Base-by-base conservation (phyloP, 305 asterid species). In the Stenogyne calaminthoides region DNA sequence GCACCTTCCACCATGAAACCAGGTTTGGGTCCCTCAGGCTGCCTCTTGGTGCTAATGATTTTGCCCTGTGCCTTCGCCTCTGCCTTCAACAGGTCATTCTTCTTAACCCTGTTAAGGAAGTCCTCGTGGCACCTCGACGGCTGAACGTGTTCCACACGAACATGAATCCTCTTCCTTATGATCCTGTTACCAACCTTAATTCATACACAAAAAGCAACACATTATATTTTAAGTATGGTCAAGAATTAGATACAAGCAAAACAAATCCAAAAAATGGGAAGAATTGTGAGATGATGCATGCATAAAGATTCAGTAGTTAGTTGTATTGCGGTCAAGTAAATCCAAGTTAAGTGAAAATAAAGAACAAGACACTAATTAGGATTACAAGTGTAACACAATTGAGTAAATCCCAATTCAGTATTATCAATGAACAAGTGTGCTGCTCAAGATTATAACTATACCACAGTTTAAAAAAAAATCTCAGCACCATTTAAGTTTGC, bases 1-100 rank as follows among this genome's bases (percentile, higher is more conserved):
- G 90, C 84, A 9, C 97, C 95, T 71, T 70, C 93, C 7, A 91
- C 97, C 97, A 91, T 84, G 73, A 89, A 91, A 6, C 97, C 96
- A 7, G 94, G 96, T 63, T 87, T 91, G 58, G 96, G 97, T 9
- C 92, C 92, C 60, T 73, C 76, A 0, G 97, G 97, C 79, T 84
- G 89, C 79, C 97, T 91, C 82, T 91, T 91, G 9, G 94, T 89
- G 86, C 97, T 91, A 29, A 91, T 81, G 3, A 86, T 69, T 46
- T 86, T 88, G 57, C 97, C 96, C 61, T 80, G 80, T 15, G 91
- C 87, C 78, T 85, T 91, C 0, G 97, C 97, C 54, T 81, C 91
- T 0, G 92, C 93, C 84, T 92, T 92, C 83, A 92, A 73, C 18
- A 77, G 75, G 44, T 92, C 95, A 18, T 92, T 90, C 78, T 56